phyloP scores from a whole-genome alignment of 2,329 filamentous ascomycete genomes.

The Penicillium sp. region DNA sequence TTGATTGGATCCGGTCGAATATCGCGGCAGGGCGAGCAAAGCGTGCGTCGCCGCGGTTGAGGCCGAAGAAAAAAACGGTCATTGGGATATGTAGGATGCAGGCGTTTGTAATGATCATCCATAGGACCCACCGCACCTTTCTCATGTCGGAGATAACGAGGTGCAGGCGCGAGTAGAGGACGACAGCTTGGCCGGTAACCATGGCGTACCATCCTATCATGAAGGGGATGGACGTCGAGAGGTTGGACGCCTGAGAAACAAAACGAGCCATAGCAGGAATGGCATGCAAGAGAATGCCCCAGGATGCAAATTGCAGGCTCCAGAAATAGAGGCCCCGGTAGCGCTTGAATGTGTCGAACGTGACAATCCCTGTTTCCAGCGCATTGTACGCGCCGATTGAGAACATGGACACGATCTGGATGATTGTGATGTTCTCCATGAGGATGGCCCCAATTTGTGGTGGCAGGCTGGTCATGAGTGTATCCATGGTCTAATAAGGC shows the following conservation, averaged over 20 bases:
- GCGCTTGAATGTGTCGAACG: slow-evolving; percentile 41
- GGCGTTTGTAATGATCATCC: too few relatives aligned
- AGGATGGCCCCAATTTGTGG: neutral
- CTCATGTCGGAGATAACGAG: too few relatives aligned
- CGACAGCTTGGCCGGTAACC: slow-evolving; percentile 46
- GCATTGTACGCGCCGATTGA: slow-evolving; percentile 37
- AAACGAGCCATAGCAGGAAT: slow-evolving; percentile 30
- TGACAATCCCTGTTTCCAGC: slow-evolving; percentile 43
- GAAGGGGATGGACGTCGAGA: slow-evolving; percentile 7
- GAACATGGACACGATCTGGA: slow-evolving; percentile 4
- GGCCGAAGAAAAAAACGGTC: too few relatives aligned
- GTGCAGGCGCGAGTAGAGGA: slow-evolving; percentile 43
- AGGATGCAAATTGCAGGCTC: slow-evolving; percentile 42
- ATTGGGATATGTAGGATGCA: too few relatives aligned
- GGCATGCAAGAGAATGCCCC: slow-evolving; percentile 38
- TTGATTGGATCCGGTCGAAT: too few relatives aligned
- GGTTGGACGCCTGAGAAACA: neutral
- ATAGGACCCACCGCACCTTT: too few relatives aligned
- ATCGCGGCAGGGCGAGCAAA: too few relatives aligned
- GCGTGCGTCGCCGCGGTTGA: too few relatives aligned
- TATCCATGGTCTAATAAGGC: slow-evolving; percentile 1
- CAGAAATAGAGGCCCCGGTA: slow-evolving; percentile 43
- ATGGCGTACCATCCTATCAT: slow-evolving; percentile 43
- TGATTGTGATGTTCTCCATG: neutral
- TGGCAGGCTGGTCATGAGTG: neutral